phyloP scores from a whole-genome alignment of 2,329 filamentous ascomycete species.

The Cercospora nicotianae region DNA sequence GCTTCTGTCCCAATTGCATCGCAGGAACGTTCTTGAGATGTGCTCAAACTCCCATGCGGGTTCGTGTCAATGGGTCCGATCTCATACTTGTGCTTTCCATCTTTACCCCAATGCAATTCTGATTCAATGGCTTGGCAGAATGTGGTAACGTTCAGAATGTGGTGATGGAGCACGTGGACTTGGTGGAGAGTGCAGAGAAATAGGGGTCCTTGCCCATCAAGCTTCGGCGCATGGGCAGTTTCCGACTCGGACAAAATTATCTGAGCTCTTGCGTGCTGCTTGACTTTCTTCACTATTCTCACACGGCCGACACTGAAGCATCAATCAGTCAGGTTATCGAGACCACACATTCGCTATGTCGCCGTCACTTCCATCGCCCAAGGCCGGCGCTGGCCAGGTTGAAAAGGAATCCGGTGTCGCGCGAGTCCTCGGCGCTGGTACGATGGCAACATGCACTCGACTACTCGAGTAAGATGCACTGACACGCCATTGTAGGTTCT shows the following conservation, averaged over 20 bases:
- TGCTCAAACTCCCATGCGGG: background rate
- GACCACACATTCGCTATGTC: constrained; percentile 26
- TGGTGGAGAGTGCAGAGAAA: background rate
- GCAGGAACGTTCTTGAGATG: background rate
- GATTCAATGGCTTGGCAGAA: background rate
- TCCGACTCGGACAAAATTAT: background rate
- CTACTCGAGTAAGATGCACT: background rate
- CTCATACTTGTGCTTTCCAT: background rate
- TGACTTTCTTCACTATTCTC: background rate
- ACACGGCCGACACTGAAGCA: background rate
- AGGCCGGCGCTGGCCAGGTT: constrained; percentile 43
- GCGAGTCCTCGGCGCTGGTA: constrained; percentile 88
- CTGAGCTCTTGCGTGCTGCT: background rate
- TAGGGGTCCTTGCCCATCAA: background rate
- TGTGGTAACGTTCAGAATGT: background rate
- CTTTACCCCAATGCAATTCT: background rate
- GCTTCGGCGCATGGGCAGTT: background rate
- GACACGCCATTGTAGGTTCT: constrained; percentile 60
- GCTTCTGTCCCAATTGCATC: background rate
- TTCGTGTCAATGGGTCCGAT: background rate
- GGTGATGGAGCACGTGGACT: background rate
- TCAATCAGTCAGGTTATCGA: background rate
- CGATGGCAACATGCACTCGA: constrained; percentile 6
- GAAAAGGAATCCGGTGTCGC: constrained; percentile 89
- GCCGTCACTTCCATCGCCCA: constrained; percentile 30